Evolutionary conservation across 345 rosid genomes (phyloP), one percentile per base, ranked within the genome.

Genomic region (Salix arbutifolia): DNA sequence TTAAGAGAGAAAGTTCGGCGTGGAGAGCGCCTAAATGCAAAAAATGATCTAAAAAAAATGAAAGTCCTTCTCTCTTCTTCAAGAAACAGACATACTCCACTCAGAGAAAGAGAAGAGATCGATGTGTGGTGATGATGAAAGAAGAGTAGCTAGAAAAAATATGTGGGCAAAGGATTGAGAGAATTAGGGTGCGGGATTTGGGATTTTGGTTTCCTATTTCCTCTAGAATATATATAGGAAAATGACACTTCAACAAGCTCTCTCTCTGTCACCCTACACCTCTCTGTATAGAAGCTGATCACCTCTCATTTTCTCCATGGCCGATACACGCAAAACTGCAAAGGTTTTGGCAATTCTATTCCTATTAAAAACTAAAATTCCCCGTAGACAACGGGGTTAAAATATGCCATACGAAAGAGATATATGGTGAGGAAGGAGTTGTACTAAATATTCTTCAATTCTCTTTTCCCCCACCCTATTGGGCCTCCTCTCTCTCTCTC

Each of bases 171-270:
- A 21, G 8, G 66, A 64, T 35, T 11, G 73, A 52, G 76, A 33
- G 50, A 67, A 33, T 33, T 33, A 33, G 46, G 56, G 75, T 23
- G 65, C 48, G 68, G 26, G 72, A 33, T 67, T 65, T 28, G 77
- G 79, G 79, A 77, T 44, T 37, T 8, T 77, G 40, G 38, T 69
- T 75, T 66, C 31, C 73, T 67, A 53, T 67, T 65, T 35, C 86
- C 88, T 84, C 86, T 79, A 80, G 86, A 84, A 87, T 84, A 88
- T 86, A 81, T 88, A 83, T 75, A 81, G 42, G 91, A 88, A 86
- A 86, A 81, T 35, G 91, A 86, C 89, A 86, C 74, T 84, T 80
- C 76, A 77, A 79, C 76, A 70, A 80, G 83, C 78, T 76, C 74
- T 56, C 78, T 73, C 25, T 11, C 58, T 69, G 0, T n/a, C 21